Evolutionary conservation across 192 early-diverging fungal genomes (phyloP).

Genomic region (Backusella sp.): DNA sequence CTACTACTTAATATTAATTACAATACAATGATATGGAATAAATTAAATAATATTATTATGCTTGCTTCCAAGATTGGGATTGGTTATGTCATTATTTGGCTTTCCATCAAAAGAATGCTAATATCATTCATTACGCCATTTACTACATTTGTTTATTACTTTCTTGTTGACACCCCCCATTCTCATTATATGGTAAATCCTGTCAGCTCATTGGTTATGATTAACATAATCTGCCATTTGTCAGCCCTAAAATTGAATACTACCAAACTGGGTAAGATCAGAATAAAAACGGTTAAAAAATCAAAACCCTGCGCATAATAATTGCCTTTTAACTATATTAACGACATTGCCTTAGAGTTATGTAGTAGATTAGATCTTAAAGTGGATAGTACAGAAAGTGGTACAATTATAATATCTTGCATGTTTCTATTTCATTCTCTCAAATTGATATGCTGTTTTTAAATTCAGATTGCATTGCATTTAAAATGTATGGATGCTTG

Average conservation of each 20-base stretch:
- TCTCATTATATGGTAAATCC: not conserved
- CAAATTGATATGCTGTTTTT: not conserved
- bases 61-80: not conserved
- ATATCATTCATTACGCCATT: not conserved
- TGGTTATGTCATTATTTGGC: not conserved
- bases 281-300: not conserved
- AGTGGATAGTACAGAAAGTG: not conserved
- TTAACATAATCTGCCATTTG: not conserved
- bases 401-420: not conserved
- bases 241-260: not conserved
- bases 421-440: not conserved
- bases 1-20: not conserved
- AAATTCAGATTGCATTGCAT: not conserved
- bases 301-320: not conserved
- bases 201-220: not conserved
- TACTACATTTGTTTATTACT: not conserved
- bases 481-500: not conserved
- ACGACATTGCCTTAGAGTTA: not conserved
- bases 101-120: not conserved
- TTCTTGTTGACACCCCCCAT: not conserved
- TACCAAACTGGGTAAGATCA: not conserved
- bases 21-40: not conserved
- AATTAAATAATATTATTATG: not conserved
- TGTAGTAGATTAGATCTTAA: not conserved
- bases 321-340: not conserved